phyloP scores from a whole-genome alignment of 1,284 basidiomycete genomes.

The Pisolithus thermaeus region DNA sequence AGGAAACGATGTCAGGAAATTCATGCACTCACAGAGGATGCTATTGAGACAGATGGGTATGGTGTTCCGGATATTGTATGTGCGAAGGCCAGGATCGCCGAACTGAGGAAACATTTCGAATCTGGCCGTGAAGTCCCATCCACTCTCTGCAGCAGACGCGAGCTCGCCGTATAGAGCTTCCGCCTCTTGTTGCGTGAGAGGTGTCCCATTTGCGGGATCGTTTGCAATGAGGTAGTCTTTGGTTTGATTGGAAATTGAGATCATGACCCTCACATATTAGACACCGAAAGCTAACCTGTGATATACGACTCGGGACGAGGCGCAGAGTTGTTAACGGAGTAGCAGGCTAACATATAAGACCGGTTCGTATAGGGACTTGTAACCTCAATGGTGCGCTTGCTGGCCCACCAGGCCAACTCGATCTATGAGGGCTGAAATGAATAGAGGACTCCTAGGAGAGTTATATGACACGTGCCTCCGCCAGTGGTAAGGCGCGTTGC shows the following conservation, averaged over 20 bases:
- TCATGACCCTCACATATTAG: neutral
- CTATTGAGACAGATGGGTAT: constrained; percentile 81
- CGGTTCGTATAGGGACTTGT: constrained; percentile 68
- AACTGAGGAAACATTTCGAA: constrained; percentile 41
- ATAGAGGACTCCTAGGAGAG: constrained; percentile 26
- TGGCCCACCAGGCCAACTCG: constrained; percentile 81
- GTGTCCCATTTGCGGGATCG: constrained; percentile 47
- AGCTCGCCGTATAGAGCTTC: constrained; percentile 82
- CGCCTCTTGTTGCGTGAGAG: constrained; percentile 56
- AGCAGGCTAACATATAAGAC: constrained; percentile 65
- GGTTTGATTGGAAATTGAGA: constrained; percentile 17
- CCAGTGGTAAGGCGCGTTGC: constrained; percentile 56
- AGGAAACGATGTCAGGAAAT: neutral
- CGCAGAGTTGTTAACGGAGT: constrained; percentile 75
- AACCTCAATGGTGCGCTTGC: constrained; percentile 69
- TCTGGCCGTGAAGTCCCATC: constrained; percentile 51
- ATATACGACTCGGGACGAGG: constrained; percentile 85
- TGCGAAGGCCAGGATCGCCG: constrained; percentile 55
- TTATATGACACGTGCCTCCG: constrained; percentile 37
- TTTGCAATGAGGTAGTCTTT: constrained; percentile 76
- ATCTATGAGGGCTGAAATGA: constrained; percentile 34
- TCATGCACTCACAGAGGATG: constrained; percentile 62
- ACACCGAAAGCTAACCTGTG: constrained; percentile 34
- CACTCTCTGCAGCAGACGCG: constrained; percentile 82
- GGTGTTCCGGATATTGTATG: constrained; percentile 65